A percentile compares a stretch with the other conserved stretches of the same genome.
phyloP scores from a whole-genome alignment of 306 rosid genomes.

The Mucuna pruriens region DNA sequence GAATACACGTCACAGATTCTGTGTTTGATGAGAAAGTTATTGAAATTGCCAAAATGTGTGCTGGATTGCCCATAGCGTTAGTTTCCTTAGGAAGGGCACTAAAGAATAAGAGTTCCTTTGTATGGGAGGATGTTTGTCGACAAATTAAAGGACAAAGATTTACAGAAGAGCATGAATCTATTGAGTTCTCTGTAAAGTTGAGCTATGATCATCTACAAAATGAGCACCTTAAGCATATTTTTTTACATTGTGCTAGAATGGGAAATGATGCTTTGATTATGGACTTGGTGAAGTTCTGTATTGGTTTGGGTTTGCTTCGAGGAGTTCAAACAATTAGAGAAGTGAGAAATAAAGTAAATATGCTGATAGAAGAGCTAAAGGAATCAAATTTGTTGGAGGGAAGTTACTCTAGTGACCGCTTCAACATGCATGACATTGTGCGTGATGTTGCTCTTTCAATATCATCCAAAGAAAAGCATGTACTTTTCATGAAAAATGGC shows the following conservation, averaged over 20 bases:
- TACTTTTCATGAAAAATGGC: background rate
- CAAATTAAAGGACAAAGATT: slow-evolving; percentile 20
- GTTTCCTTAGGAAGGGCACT: slow-evolving; percentile 6
- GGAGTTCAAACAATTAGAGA: slow-evolving; percentile 6
- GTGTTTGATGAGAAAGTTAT: background rate
- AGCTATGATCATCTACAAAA: slow-evolving; percentile 30
- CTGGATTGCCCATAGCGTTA: slow-evolving; percentile 26
- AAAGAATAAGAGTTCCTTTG: background rate
- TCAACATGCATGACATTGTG: slow-evolving; percentile 29
- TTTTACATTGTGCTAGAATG: slow-evolving; percentile 26
- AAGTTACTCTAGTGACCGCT: background rate
- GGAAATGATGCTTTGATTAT: slow-evolving; percentile 19
- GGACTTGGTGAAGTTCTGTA: slow-evolving; percentile 26
- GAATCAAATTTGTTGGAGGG: background rate
- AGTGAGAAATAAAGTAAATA: background rate
- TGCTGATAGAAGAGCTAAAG: background rate
- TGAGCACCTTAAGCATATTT: background rate
- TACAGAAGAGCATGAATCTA: slow-evolving; percentile 1
- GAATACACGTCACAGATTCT: background rate
- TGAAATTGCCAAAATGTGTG: slow-evolving; percentile 24
- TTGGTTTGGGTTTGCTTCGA: slow-evolving; percentile 17
- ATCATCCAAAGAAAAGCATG: slow-evolving; percentile 9
- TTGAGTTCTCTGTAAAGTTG: slow-evolving; percentile 14
- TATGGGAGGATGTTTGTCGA: slow-evolving; percentile 1
- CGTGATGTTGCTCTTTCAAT: slow-evolving; percentile 32